phyloP scores from a whole-genome alignment of 257 asterid species.

The Solanum habrochaites region DNA sequence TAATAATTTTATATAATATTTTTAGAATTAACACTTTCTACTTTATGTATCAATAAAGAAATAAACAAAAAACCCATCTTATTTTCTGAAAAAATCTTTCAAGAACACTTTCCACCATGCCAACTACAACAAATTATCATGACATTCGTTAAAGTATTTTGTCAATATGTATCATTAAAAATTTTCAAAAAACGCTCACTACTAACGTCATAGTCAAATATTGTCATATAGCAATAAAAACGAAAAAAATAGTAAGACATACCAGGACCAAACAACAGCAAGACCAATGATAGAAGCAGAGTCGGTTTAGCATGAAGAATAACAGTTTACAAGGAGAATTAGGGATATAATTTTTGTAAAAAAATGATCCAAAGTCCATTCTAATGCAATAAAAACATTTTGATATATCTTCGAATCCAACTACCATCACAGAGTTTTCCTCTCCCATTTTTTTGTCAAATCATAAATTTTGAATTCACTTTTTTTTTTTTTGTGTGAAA shows the following conservation, averaged over 20 bases:
- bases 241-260: background rate
- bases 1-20: background rate
- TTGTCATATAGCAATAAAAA: background rate
- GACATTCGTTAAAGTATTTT: background rate
- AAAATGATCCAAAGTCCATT: constrained; percentile 74
- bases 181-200: background rate
- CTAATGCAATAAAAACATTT: constrained; percentile 60
- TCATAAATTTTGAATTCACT: background rate
- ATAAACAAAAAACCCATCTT: background rate
- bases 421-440: background rate
- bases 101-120: background rate
- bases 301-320: constrained; percentile 68
- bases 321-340: constrained; percentile 42
- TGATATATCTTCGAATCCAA: constrained; percentile 54
- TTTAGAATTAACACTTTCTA: background rate
- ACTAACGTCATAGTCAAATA: background rate
- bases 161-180: no score
- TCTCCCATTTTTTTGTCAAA: background rate
- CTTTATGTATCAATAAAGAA: background rate
- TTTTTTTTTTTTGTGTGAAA: background rate
- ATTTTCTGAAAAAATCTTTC: background rate
- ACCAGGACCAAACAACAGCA: constrained; percentile 74
- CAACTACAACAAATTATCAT: background rate
- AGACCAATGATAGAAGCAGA: constrained; percentile 36
- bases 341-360: constrained; percentile 24